Percentiles rank a stretch among this genome's conserved stretches.
These are phyloP conservation scores for Alternaria tenuissima DNA, from an alignment of 2,329 filamentous ascomycete genomes.

Conservation along the genomic window DNA sequence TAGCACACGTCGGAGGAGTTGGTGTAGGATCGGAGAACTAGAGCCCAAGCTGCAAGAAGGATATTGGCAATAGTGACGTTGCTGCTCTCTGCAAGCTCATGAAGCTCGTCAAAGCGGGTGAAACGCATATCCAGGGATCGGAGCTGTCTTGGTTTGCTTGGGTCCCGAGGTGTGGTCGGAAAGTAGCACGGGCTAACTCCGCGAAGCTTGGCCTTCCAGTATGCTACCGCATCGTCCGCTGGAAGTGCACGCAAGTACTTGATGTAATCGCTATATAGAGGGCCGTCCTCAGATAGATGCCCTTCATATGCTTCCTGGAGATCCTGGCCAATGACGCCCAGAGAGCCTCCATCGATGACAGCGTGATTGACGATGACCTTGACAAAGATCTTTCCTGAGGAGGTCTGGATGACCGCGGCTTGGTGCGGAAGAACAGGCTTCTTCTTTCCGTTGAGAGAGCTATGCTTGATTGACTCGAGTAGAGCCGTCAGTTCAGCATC, in stretches of 20 bases:
- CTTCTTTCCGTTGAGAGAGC: constrained; percentile 39
- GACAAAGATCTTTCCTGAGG: constrained; percentile 38
- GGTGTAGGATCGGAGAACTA: constrained; percentile 43
- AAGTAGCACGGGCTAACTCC: constrained; percentile 46
- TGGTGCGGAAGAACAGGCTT: constrained; percentile 46
- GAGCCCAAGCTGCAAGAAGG: constrained; percentile 43
- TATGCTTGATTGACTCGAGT: constrained; percentile 37
- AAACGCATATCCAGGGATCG: constrained; percentile 43
- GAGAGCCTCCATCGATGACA: constrained; percentile 46
- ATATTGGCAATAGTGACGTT: constrained; percentile 45
- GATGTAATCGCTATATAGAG: constrained; percentile 49
- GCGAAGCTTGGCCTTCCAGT: constrained; percentile 44
- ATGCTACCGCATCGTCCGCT: constrained; percentile 31
- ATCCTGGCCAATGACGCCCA: constrained; percentile 41
- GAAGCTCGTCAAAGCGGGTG: constrained; percentile 39
- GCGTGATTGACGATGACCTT: constrained; percentile 49
- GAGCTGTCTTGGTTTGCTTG: constrained; percentile 35
- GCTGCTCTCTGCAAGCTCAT: constrained; percentile 35
- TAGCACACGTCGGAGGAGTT: constrained; percentile 46
- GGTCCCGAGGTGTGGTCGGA: constrained; percentile 34
- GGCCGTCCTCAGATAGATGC: constrained; percentile 31
- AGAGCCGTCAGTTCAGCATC: constrained; percentile 33
- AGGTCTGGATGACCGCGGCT: constrained; percentile 39
- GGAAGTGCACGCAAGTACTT: constrained; percentile 39
- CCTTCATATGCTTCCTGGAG: constrained; percentile 44